Evolutionary conservation across 768 basidiomycete species (phyloP), one percentile per base, ranked within the genome.

Genomic region (Daedalea quercina): DNA sequence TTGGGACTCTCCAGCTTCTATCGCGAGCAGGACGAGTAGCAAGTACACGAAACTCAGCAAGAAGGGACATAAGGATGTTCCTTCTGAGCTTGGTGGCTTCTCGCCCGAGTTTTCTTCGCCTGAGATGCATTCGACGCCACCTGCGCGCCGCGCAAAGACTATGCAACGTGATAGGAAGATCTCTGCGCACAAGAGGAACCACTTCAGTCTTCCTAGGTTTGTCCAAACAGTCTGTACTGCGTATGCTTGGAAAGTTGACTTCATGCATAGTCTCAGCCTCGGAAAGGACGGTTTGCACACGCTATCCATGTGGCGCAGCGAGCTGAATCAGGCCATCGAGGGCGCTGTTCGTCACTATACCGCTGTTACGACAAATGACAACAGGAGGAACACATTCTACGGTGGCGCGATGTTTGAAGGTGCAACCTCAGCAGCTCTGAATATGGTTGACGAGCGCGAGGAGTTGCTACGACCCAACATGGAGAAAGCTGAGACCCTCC

Each of bases 201-300:
- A 83, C 58, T 79, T 79, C 66, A 85, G 84, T 69, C 69, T 87
- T 52, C 82, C 84, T 1, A 85, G 84, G 84, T 83, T 52, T 58
- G 57, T 59, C 3, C 11, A 4, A 4, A 31, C 11, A 31, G 37
- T 6, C 4, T 40, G 37, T 7, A 8, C 8, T 40, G 13, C 37
- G 7, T 15, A 40, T 40, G 15, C 37, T 15, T 15, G 37, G 13
- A n/a, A 35, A 19, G n/a, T 26, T 47, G 34, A 45, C 12, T 19
- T 23, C 43, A 50, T 24, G 23, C 19, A 22, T 52, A 88, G 85
- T 56, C 73, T 87, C 25, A 72, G 80, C 55, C 78, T 87, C 34
- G 79, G 80, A 41, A 82, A 79, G 62, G 81, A 81, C 52, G 78
- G 77, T 17, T 55, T 77, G 11, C 77, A 80, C 44, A 72, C 78